A percentile compares a stretch with the other conserved stretches of the same genome.
Evolutionary conservation across 495 filamentous ascomycete species (phyloP).

Genomic region (Tuber borchii): DNA sequence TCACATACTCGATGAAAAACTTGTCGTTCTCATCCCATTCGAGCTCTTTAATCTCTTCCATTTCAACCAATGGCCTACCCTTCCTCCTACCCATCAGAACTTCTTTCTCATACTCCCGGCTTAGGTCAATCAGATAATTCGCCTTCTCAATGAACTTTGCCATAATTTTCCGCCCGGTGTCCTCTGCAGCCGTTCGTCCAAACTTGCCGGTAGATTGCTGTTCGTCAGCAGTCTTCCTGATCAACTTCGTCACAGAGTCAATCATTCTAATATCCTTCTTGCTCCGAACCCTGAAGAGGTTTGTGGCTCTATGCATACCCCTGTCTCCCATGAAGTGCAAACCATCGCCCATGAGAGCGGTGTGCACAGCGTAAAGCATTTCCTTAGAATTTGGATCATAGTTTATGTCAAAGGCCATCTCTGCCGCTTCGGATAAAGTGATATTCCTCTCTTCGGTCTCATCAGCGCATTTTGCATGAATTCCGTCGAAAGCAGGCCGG

Average conservation of each 20-base stretch:
- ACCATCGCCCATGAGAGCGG: conserved; percentile 39
- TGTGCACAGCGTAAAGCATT: conserved; percentile 37
- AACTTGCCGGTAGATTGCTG: neutral
- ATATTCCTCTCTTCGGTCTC: conserved; percentile 16
- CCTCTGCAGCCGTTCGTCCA: conserved; percentile 1
- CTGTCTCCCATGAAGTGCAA: conserved; percentile 31
- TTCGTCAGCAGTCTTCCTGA: conserved; percentile 19
- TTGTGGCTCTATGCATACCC: conserved; percentile 34
- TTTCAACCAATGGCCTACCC: conserved; percentile 46
- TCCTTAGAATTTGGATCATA: conserved; percentile 3
- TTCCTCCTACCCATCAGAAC: conserved; percentile 49
- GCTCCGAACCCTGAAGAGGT: conserved; percentile 31
- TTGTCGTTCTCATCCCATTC: conserved; percentile 48
- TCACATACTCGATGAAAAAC: conserved; percentile 62
- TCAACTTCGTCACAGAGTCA: conserved; percentile 22
- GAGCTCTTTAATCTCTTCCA: conserved; percentile 45
- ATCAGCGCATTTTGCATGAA: conserved; percentile 29
- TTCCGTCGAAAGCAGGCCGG: conserved; percentile 13
- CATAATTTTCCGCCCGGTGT: neutral
- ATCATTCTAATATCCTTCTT: conserved; percentile 35
- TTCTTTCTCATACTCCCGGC: conserved; percentile 56
- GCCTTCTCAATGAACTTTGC: conserved; percentile 58
- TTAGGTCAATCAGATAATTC: conserved; percentile 58
- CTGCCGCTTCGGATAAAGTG: conserved; percentile 29
- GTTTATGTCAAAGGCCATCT: conserved; percentile 28